Percentiles rank a stretch among this genome's conserved stretches.
These are phyloP conservation scores for Arachnomyces sp. DNA, from an alignment of 2,329 filamentous ascomycete genomes.

Conservation along the genomic window DNA sequence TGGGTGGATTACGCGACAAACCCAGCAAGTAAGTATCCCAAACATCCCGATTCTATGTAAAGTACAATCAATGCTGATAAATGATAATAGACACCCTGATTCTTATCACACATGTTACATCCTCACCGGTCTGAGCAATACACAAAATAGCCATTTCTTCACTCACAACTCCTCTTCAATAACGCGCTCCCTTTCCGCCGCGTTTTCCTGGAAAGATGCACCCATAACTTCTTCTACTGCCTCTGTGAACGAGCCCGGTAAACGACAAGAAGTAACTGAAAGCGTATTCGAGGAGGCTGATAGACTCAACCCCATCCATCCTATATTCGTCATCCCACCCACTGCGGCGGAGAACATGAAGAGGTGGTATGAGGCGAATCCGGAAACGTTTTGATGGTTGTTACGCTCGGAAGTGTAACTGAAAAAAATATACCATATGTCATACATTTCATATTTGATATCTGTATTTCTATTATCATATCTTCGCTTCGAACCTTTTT, in stretches of 20 bases:
- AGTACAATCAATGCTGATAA: constrained; percentile 16
- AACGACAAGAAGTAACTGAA: constrained; percentile 32
- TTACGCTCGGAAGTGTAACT: no score
- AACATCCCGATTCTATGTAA: background rate
- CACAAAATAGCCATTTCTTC: constrained; percentile 59
- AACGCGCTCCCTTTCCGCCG: constrained; percentile 24
- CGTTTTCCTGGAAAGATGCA: constrained; percentile 34
- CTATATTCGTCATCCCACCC: constrained; percentile 77
- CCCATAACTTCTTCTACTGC: constrained; percentile 24
- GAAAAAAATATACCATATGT: no score
- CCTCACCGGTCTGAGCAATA: constrained; percentile 73
- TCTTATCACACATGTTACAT: constrained; percentile 93
- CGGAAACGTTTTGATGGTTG: constrained; percentile 43
- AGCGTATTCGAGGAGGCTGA: constrained; percentile 62
- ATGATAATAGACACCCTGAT: constrained; percentile 58
- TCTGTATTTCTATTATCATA: no score
- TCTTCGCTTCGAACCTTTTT: no score
- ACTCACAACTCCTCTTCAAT: constrained; percentile 28
- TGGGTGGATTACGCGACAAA: constrained; percentile 86
- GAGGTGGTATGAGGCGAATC: constrained; percentile 56
- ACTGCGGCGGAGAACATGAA: constrained; percentile 58
- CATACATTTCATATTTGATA: no score
- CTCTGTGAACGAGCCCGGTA: constrained; percentile 42
- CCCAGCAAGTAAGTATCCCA: constrained; percentile 68
- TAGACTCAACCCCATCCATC: constrained; percentile 64